Percentiles rank a stretch among this genome's conserved stretches.
phyloP scores from a whole-genome alignment of 148 eudicot species.

The Camellia japonica region DNA sequence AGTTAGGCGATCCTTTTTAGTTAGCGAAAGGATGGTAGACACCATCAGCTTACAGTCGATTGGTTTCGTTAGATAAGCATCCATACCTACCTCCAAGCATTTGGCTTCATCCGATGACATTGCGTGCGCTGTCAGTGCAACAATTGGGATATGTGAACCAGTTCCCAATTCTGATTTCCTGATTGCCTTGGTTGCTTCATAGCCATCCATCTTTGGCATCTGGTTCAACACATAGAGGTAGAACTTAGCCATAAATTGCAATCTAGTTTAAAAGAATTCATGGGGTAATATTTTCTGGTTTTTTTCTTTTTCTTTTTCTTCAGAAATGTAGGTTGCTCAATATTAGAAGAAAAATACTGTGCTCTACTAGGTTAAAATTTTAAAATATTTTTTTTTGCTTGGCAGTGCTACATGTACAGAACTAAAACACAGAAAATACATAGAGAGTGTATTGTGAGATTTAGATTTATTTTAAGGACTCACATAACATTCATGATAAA shows the following conservation, averaged over 20 bases:
- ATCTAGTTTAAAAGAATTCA: background rate
- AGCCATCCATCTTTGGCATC: slow-evolving; percentile 99
- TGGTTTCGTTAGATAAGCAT: slow-evolving; percentile 93
- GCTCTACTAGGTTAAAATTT: background rate
- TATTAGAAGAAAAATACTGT: background rate
- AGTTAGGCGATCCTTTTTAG: slow-evolving; percentile 31
- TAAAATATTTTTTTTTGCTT: background rate
- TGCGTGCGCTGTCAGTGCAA: slow-evolving; percentile 97
- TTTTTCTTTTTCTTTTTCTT: no score
- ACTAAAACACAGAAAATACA: no score
- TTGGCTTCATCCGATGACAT: slow-evolving; percentile 91
- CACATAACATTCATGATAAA: no score
- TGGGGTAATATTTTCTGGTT: background rate
- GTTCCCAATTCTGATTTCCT: slow-evolving; percentile 57
- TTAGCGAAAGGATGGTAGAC: slow-evolving; percentile 80
- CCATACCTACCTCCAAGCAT: slow-evolving; percentile 96
- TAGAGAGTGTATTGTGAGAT: no score
- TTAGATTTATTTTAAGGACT: no score
- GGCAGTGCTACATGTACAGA: no score
- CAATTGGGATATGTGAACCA: slow-evolving; percentile 68
- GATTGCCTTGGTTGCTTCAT: slow-evolving; percentile 90
- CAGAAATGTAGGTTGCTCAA: background rate
- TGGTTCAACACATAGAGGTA: slow-evolving; percentile 23
- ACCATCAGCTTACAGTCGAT: slow-evolving; percentile 83
- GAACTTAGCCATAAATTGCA: background rate